A percentile compares a stretch with the other conserved stretches of the same genome.
Evolutionary conservation across 2,329 filamentous ascomycete genomes (phyloP).

Genomic region (Dothiorella sarmentorum): DNA sequence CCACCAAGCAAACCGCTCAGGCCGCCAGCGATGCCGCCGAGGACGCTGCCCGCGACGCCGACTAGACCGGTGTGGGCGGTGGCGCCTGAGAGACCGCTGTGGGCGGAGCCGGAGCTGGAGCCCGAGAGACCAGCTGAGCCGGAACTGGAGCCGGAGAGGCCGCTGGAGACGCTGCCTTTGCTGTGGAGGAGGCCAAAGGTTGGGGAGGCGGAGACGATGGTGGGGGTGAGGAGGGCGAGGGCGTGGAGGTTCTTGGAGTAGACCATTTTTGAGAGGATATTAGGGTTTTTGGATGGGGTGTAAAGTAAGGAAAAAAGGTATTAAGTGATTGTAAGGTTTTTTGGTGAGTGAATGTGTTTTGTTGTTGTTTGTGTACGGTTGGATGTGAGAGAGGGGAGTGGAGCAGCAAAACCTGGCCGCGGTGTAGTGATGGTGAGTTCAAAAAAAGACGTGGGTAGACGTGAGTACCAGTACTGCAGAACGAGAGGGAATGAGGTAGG

Average conservation of each 20-base stretch:
- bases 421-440: neutral
- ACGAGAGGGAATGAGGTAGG: neutral
- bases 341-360: too few relatives aligned
- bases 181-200: neutral
- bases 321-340: neutral
- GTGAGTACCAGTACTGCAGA: neutral
- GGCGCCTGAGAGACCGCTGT: too few relatives aligned
- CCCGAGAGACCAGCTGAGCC: neutral
- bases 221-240: neutral
- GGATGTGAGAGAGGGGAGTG: neutral
- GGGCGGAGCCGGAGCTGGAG: too few relatives aligned
- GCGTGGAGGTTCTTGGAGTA: conserved; percentile 5
- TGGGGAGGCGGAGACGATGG: neutral
- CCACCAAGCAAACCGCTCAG: neutral
- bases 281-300: neutral
- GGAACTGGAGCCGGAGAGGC: neutral
- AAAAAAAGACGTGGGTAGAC: neutral
- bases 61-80: too few relatives aligned
- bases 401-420: neutral
- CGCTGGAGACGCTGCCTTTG: neutral
- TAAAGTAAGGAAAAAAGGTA: neutral
- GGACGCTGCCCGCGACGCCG: neutral
- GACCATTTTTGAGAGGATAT: too few relatives aligned
- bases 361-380: too few relatives aligned
- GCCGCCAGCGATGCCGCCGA: neutral